A percentile compares a stretch with the other conserved stretches of the same genome.
Conservation (phyloP, 805 yeast species). For the Saccharomycopsis babjevae region DNA sequence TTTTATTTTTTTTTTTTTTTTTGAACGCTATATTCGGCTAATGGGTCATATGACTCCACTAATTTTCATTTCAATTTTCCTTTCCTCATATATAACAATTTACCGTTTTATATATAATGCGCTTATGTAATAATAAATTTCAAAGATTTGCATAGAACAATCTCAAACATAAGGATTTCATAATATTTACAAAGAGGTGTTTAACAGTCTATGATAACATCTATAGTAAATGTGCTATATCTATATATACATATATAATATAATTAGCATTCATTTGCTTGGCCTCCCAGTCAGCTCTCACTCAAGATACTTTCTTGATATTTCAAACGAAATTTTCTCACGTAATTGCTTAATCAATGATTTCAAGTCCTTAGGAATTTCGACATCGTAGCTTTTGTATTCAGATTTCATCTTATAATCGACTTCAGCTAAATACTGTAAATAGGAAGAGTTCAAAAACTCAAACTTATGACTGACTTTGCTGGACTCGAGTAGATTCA, state of each 20-base stretch:
- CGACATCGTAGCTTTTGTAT: constrained; percentile 1
- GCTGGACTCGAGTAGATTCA: constrained; percentile 3
- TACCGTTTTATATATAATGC: too few species aligned
- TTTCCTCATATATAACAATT: too few species aligned
- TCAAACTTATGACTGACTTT: background rate
- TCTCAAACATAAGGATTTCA: too few species aligned
- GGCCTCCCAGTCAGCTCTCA: background rate
- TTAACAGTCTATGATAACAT: background rate
- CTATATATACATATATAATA: background rate
- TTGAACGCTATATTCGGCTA: too few species aligned
- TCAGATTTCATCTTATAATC: background rate
- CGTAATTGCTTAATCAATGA: constrained; percentile 8
- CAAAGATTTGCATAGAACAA: too few species aligned
- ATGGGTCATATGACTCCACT: too few species aligned
- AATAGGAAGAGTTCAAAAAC: constrained; percentile 2
- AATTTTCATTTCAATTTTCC: too few species aligned
- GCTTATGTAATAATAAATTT: too few species aligned
- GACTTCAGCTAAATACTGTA: background rate
- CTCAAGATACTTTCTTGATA: constrained; percentile 15
- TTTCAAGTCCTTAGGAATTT: constrained; percentile 8
- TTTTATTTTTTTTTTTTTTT: too few species aligned
- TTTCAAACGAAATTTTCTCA: constrained; percentile 12
- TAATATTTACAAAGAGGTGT: too few species aligned
- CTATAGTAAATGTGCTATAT: background rate
- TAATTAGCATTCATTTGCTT: background rate